Conservation (phyloP, 2,329 filamentous ascomycete genomes). For the Beauveria bassiana region DNA sequence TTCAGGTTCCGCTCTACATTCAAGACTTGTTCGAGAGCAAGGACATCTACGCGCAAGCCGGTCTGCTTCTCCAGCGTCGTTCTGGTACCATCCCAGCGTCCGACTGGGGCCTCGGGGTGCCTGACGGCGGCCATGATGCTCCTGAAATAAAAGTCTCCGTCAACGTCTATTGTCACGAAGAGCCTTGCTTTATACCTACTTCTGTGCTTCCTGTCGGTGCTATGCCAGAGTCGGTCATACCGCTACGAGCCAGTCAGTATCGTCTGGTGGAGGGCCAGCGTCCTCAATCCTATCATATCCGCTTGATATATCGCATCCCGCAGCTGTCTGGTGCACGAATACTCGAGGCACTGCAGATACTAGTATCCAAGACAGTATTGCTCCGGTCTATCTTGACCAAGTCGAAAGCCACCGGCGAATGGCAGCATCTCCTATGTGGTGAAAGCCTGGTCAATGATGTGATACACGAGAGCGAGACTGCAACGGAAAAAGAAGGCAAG, state of each 20-base stretch:
- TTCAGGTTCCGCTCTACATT: conserved; percentile 24
- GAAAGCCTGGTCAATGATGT: conserved; percentile 19
- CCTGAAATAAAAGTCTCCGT: neutral
- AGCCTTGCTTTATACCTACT: neutral
- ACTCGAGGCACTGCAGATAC: conserved; percentile 7
- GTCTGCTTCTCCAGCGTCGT: neutral
- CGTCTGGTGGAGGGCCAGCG: conserved; percentile 24
- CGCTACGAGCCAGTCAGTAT: conserved; percentile 23
- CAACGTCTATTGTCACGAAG: neutral
- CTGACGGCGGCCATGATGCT: neutral
- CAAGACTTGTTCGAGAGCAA: conserved; percentile 25
- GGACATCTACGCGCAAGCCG: neutral
- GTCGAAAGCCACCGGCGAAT: neutral
- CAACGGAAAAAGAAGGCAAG: conserved; percentile 17
- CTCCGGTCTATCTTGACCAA: neutral
- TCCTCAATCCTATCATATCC: conserved; percentile 27
- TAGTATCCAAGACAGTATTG: conserved; percentile 12
- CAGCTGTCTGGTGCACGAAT: neutral
- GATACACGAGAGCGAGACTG: conserved; percentile 18
- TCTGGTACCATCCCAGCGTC: neutral
- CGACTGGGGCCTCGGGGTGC: too few relatives aligned
- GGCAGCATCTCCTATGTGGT: neutral
- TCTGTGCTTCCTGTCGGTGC: neutral
- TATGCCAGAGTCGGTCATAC: conserved; percentile 12
- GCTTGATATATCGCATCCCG: conserved; percentile 24